Percentiles rank a stretch among this genome's conserved stretches.
These are phyloP conservation scores for Ophiostoma pallidulum DNA, from an alignment of 2,329 filamentous ascomycete genomes.

Conservation along the genomic window DNA sequence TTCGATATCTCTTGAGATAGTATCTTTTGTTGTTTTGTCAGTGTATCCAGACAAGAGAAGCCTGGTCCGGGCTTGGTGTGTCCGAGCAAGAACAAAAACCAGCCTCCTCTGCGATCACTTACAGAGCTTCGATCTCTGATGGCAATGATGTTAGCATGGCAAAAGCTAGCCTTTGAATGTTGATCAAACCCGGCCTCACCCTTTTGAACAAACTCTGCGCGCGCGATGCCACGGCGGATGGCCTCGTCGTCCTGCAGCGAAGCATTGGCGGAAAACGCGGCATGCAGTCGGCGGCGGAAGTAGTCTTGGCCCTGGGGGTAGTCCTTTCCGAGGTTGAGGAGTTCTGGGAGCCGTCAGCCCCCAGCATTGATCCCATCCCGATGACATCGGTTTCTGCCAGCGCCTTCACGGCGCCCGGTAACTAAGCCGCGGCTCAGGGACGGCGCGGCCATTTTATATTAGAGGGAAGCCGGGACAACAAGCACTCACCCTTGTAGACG, in stretches of 20 bases:
- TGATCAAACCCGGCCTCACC: slow-evolving; percentile 37
- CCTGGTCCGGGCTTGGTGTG: too few relatives aligned
- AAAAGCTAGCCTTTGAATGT: slow-evolving; percentile 2
- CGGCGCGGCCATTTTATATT: too few relatives aligned
- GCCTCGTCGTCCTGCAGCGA: slow-evolving; percentile 60
- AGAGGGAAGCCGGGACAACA: neutral
- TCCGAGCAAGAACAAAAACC: too few relatives aligned
- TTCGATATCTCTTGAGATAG: slow-evolving; percentile 84
- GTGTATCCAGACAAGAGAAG: too few relatives aligned
- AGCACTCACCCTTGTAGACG: slow-evolving; percentile 69
- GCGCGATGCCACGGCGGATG: slow-evolving; percentile 65
- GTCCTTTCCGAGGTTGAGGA: slow-evolving; percentile 73
- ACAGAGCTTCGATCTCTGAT: slow-evolving; percentile 85
- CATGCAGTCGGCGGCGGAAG: slow-evolving; percentile 72
- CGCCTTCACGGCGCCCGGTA: neutral
- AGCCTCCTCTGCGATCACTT: slow-evolving; percentile 41
- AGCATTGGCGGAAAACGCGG: slow-evolving; percentile 72
- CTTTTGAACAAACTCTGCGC: slow-evolving; percentile 86
- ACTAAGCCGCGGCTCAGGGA: too few relatives aligned
- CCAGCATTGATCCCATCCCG: too few relatives aligned
- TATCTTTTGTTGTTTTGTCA: slow-evolving; percentile 47
- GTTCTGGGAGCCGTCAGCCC: slow-evolving; percentile 46
- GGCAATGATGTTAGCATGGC: neutral
- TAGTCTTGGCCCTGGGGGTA: slow-evolving; percentile 78
- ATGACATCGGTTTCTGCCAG: neutral